These are phyloP conservation scores for Naumovozyma castellii DNA, from an alignment of 805 yeast species.

Conservation along the genomic window DNA sequence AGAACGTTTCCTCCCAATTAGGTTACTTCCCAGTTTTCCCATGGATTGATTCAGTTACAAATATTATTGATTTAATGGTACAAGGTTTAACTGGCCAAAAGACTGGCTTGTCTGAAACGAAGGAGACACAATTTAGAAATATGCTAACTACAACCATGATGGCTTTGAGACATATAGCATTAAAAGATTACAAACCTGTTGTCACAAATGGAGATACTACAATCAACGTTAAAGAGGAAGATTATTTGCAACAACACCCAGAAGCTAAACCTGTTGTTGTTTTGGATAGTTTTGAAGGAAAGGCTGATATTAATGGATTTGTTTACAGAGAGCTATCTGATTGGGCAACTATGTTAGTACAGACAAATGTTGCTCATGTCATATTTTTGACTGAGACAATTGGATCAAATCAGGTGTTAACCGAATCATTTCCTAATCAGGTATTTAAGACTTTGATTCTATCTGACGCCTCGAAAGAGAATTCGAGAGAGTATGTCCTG, in stretches of 20 bases:
- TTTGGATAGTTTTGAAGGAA: conserved; percentile 60
- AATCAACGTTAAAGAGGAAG: conserved; percentile 55
- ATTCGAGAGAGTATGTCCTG: conserved; percentile 62
- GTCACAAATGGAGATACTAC: conserved; percentile 27
- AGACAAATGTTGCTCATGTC: conserved; percentile 80
- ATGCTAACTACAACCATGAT: conserved; percentile 64
- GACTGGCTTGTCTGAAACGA: conserved; percentile 76
- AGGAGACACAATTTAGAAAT: conserved; percentile 71
- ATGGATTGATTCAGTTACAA: conserved; percentile 75
- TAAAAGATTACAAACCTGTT: conserved; percentile 35
- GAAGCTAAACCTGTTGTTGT: conserved; percentile 79
- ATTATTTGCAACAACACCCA: conserved; percentile 75
- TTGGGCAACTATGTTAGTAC: conserved; percentile 76
- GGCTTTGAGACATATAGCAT: conserved; percentile 61
- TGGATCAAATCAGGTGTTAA: conserved; percentile 58
- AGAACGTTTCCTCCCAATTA: conserved; percentile 58
- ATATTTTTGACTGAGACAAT: conserved; percentile 80
- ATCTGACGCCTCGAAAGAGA: conserved; percentile 68
- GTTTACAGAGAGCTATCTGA: conserved; percentile 69
- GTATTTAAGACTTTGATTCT: conserved; percentile 68
- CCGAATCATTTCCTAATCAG: conserved; percentile 73
- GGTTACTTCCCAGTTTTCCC: conserved; percentile 94
- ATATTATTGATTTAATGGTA: conserved; percentile 71
- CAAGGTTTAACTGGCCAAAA: conserved; percentile 92
- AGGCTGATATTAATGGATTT: conserved; percentile 52